Evolutionary conservation across 768 basidiomycete genomes (phyloP), one percentile per base, ranked within the genome.

Genomic region (Suillus sp.): DNA sequence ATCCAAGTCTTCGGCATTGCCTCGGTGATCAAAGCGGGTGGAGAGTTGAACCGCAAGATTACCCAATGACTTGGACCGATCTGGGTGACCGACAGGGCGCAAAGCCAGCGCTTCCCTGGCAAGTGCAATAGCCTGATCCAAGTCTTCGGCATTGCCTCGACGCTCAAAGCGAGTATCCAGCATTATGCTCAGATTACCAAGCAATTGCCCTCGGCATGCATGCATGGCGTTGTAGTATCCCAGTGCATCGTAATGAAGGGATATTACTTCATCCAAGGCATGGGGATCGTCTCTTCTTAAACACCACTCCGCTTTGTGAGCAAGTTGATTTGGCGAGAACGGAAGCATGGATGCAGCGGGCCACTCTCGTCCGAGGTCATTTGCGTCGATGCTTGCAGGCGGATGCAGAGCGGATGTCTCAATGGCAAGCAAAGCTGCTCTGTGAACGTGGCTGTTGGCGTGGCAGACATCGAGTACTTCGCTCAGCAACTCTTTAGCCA

Each of bases 121-220:
- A 25, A 48, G 25, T 1, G 13, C 2, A 2, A 48, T 25, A 8
- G 47, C 47, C 13, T 48, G 6, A 48, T 48, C 22, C 47, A 48
- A 16, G 35, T 37, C 35, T 37, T 13, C 35, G 35, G 1, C 35
- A 37, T 40, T 20, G 42, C 42, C 20, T 43, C 9, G 20, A 22
- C 22, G 45, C 1, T 13, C 0, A 2, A 22, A 47, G 14, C 25
- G 47, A 27, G 14, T 48, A 0, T 0, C 0, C 14, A 48, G 14
- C 47, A 48, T 8, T 14, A 1, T 1, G 8, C 47, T 2, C 6
- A 48, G 47, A 25, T 48, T 25, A 8, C 25, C 0, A 0, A 27
- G 14, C 14, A 48, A 48, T 48, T 8, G 14, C 14, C 47, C 25
- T 48, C 47, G 47, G 14, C 2, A 8, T 25, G 5, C 3, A 48